Conservation (phyloP, 192 early-diverging fungal species). For the Coemansia sp. region DNA sequence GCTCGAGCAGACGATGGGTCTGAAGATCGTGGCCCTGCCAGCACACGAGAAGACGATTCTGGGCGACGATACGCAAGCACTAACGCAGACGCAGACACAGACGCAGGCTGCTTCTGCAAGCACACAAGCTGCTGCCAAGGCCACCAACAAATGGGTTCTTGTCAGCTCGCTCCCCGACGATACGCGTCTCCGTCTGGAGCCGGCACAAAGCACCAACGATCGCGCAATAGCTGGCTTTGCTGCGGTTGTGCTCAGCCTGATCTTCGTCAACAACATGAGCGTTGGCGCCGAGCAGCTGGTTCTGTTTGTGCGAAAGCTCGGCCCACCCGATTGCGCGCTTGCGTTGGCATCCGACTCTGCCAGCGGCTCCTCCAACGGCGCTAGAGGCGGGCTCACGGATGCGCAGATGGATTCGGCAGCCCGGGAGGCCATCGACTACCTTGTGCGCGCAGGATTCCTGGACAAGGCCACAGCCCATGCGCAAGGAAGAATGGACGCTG, state of each 20-base stretch:
- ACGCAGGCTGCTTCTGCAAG: neutral
- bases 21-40: constrained; percentile 33
- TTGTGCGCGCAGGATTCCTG: constrained; percentile 30
- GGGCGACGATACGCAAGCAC: neutral
- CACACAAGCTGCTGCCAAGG: neutral
- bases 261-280: constrained; percentile 56
- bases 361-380: too few relatives aligned
- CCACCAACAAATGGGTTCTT: constrained; percentile 40
- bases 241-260: constrained; percentile 43
- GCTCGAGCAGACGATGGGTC: constrained; percentile 37
- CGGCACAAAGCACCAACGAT: constrained; percentile 24
- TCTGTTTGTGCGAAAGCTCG: constrained; percentile 46
- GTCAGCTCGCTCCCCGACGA: constrained; percentile 38
- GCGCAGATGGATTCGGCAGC: constrained; percentile 43
- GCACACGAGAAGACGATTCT: constrained; percentile 30
- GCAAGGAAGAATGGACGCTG: neutral
- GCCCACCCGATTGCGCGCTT: constrained; percentile 31
- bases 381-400: constrained; percentile 10
- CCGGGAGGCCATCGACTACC: constrained; percentile 27
- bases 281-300: constrained; percentile 42
- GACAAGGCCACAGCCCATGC: constrained; percentile 24
- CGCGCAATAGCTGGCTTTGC: constrained; percentile 33
- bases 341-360: neutral
- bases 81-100: neutral
- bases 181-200: constrained; percentile 23